Evolutionary conservation across 1,139 yeast species (phyloP), one percentile per base, ranked within the genome.

Genomic region (Blastobotrys elegans): DNA sequence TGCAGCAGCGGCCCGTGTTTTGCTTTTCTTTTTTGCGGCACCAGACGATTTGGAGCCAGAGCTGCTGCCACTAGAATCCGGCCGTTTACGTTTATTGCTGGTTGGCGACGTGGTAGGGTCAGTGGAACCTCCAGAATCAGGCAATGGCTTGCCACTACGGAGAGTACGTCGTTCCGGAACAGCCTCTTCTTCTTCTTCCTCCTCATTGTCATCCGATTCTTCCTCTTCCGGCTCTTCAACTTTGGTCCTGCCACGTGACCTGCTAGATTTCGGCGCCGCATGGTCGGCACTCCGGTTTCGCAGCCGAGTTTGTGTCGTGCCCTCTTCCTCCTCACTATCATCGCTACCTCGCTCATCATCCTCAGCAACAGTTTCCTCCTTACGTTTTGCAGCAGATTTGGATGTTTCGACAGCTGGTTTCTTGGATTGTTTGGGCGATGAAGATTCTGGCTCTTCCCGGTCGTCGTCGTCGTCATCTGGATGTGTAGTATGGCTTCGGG

Each of bases 131-230:
- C 27, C 17, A 8, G 30, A 8, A 2, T 18, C 43, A 20, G 48
- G 34, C 14, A 22, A 22, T 7, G 37, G 22, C 27, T 35, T 32
- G 10, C 46, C 40, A 20, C 44, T 45, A 14, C 46, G 24, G 20
- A 29, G 18, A 2, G 18, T 37, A 13, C 40, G 29, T 24, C 30
- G 11, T 6, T 7, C 18, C 2, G 40, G 13, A 5, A 30, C 32
- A 8, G 6, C 21, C 26, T 35, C 20, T 27, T 10, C 16, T 20
- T 35, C 39, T 13, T 20, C 29, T 16, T 35, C 29, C 39, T 35
- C 11, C 29, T 22, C 17, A 4, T 10, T 21, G 8, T n/a, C 29
- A 21, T 5, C 22, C 4, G 36, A 5, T 21, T 14, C 5, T 17
- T 18, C 13, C 14, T 36, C 17, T 8, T 13, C 30, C 13, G 13